phyloP scores from a whole-genome alignment of 345 rosid species.

The Salix exigua region DNA sequence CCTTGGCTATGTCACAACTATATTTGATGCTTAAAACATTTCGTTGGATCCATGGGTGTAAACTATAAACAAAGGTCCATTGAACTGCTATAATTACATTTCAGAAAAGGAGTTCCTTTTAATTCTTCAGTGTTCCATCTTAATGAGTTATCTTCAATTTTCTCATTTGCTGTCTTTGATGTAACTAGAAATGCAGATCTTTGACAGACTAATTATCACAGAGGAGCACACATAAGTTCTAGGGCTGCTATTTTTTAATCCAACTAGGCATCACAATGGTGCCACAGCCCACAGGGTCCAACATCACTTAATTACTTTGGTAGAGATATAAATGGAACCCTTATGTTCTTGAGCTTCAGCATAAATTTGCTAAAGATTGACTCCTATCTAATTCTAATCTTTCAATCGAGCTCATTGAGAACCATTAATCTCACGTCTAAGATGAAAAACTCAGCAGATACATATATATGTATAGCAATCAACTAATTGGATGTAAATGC shows the following conservation, averaged over 20 bases:
- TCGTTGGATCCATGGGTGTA: not conserved
- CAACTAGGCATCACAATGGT: too few species aligned
- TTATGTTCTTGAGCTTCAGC: not conserved
- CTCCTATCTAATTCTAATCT: not conserved
- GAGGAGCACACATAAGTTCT: too few species aligned
- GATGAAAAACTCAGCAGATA: not conserved
- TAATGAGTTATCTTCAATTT: too few species aligned
- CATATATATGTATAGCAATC: not conserved
- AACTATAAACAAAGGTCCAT: not conserved
- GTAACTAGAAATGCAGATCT: too few species aligned
- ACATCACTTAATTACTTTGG: not conserved
- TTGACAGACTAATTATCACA: too few species aligned
- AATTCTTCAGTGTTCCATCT: too few species aligned
- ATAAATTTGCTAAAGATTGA: not conserved
- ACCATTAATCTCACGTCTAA: not conserved
- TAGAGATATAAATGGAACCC: not conserved
- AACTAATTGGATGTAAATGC: not conserved
- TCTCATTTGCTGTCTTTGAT: too few species aligned
- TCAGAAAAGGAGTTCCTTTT: too few species aligned
- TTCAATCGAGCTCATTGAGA: not conserved
- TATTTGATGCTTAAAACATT: not conserved
- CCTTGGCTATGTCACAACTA: not conserved
- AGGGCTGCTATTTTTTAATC: too few species aligned
- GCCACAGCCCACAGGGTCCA: too few species aligned
- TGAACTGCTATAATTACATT: too few species aligned